phyloP scores from a whole-genome alignment of 805 yeast genomes.

The Cyberlindnera maritima region DNA sequence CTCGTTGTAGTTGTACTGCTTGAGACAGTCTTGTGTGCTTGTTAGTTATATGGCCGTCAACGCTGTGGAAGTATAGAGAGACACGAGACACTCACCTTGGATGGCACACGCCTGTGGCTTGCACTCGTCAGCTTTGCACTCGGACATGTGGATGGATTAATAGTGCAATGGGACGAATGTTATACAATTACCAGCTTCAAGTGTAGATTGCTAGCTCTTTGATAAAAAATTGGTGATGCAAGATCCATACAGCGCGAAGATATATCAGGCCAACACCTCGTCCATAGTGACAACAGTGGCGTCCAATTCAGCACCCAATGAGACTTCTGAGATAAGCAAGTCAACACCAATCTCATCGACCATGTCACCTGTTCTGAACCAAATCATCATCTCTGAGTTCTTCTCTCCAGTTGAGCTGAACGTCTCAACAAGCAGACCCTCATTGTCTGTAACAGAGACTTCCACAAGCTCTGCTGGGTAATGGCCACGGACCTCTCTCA shows the following conservation, averaged over 20 bases:
- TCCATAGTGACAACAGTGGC: neutral
- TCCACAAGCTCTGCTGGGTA: neutral
- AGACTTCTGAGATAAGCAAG: neutral
- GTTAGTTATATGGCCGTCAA: too few species aligned
- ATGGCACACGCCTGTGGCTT: slow-evolving; percentile 80
- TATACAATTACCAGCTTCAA: too few species aligned
- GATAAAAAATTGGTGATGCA: neutral
- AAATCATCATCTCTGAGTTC: neutral
- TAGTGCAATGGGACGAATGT: too few species aligned
- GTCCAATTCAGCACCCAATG: neutral
- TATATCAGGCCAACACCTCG: neutral
- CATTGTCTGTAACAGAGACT: neutral
- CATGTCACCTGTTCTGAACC: neutral
- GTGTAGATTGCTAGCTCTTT: too few species aligned
- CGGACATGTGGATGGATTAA: slow-evolving; percentile 1
- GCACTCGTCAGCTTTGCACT: slow-evolving; percentile 44
- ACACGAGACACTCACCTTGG: slow-evolving; percentile 49
- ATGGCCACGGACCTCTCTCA: neutral
- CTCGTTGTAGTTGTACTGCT: slow-evolving; percentile 62
- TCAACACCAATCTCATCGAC: neutral
- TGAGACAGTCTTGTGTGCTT: slow-evolving; percentile 58
- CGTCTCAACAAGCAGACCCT: neutral
- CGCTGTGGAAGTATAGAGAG: too few species aligned
- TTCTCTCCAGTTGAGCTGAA: slow-evolving; percentile 2
- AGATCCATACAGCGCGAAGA: neutral